phyloP scores from a whole-genome alignment of 441 rosid genomes.

The Gossypium schwendimanii region DNA sequence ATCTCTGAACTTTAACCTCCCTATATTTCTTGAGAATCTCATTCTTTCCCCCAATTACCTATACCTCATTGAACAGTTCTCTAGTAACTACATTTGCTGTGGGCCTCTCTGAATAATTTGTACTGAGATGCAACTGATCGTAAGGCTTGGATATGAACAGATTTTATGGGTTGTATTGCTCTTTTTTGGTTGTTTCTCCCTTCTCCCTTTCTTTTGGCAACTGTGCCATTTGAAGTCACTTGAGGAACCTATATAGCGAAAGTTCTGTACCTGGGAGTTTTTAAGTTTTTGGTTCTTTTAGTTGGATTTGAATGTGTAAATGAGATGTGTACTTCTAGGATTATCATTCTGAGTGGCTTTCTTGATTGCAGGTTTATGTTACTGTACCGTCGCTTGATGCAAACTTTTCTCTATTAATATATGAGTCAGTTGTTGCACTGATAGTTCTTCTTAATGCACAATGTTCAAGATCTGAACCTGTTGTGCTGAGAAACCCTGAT shows the following conservation, averaged over 20 bases:
- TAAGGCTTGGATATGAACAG: neutral
- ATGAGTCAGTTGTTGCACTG: slow-evolving; percentile 45
- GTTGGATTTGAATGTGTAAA: neutral
- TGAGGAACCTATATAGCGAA: neutral
- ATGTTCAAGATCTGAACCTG: slow-evolving; percentile 33
- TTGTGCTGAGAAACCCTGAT: slow-evolving; percentile 17
- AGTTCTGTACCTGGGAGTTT: neutral
- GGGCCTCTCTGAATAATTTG: neutral
- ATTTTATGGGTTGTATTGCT: neutral
- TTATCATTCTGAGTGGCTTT: neutral
- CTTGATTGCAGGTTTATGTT: slow-evolving; percentile 56
- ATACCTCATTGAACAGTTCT: neutral
- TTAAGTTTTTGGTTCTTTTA: slow-evolving; percentile 1
- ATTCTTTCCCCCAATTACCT: neutral
- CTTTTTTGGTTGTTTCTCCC: neutral
- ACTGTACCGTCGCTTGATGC: slow-evolving; percentile 34
- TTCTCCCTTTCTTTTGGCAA: neutral
- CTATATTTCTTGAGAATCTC: neutral
- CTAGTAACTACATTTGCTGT: neutral
- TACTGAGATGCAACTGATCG: neutral
- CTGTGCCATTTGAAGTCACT: neutral
- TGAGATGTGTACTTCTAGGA: neutral
- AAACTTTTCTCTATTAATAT: slow-evolving; percentile 55
- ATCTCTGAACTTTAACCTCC: neutral
- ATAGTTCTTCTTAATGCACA: slow-evolving; percentile 40